These are phyloP conservation scores for Lodderomyces margitis DNA, from an alignment of 1,139 yeast genomes.

Conservation along the genomic window DNA sequence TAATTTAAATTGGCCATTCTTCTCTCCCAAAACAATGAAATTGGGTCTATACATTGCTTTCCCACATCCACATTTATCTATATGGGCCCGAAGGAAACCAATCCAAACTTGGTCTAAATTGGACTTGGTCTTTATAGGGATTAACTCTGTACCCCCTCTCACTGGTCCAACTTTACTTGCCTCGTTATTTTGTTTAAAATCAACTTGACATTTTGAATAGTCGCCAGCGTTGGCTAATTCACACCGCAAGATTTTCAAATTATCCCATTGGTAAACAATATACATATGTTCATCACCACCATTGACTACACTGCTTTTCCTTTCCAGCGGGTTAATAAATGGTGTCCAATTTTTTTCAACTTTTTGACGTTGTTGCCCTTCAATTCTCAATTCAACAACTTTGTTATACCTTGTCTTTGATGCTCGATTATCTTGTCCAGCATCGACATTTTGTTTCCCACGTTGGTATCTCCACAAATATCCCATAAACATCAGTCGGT, in stretches of 20 bases:
- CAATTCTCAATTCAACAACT: conserved; percentile 26
- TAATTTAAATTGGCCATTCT: conserved; percentile 23
- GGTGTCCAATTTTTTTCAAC: conserved; percentile 49
- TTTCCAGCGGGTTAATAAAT: conserved; percentile 25
- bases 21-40: conserved; percentile 25
- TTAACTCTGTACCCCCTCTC: conserved; percentile 38
- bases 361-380: conserved; percentile 12
- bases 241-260: conserved; percentile 35
- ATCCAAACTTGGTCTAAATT: conserved; percentile 27
- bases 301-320: conserved; percentile 12
- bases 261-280: conserved; percentile 39
- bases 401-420: conserved; percentile 22
- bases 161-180: conserved; percentile 30
- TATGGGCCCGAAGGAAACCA: conserved; percentile 39
- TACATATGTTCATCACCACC: conserved; percentile 26
- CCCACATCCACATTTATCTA: conserved; percentile 38
- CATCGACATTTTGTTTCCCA: conserved; percentile 28
- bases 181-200: conserved; percentile 21
- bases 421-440: conserved; percentile 14
- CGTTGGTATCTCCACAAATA: conserved; percentile 31
- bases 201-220: conserved; percentile 29
- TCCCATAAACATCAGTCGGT: conserved; percentile 28
- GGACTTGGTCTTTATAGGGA: conserved; percentile 15
- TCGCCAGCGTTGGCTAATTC: conserved; percentile 23
- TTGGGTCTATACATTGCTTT: conserved; percentile 36